Base-by-base conservation (phyloP, 106 monocot species). In the Hemerocallis citrina region DNA sequence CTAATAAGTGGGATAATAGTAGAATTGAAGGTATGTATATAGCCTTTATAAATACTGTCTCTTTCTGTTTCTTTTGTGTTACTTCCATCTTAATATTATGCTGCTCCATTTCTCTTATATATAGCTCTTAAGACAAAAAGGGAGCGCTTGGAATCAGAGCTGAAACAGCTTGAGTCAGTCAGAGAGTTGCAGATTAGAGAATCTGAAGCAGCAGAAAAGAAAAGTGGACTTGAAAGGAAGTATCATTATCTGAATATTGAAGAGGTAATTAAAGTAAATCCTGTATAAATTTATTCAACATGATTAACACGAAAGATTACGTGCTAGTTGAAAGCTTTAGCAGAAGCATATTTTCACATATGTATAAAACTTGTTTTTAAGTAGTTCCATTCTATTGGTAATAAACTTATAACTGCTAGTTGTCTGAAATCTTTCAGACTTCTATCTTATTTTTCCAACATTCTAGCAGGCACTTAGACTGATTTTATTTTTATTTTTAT, bases 1-100 rank as follows among this genome's bases (percentile, higher is more conserved):
- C 98, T 55, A 92, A 98, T 42, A 98, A 98, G 55, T 98, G 98
- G 98, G 98, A 98, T 66, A 79, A 82, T 39, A 85, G 70, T 55
- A 77, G 58, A 63, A 92, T 98, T 68, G 77, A 88, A 55, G 74
- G 98, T 98, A 21, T 77, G 59, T 60, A 44, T 59, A 23, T n/a
- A 9, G 45, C 4, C n/a, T 1, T 27, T 51, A 37, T 54, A 23
- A 15, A 34, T 40, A 46, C 22, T 47, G n/a, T 27, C 27, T 29
- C 56, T 37, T 31, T 51, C n/a, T n/a, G n/a, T n/a, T n/a, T n/a
- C n/a, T n/a, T n/a, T n/a, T n/a, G n/a, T n/a, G n/a, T n/a, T n/a
- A n/a, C 2, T 81, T 23, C 34, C 31, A 33, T 33, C 34, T 67
- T 32, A 16, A 41, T 55, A n/a, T 33, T 51, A 67, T 72, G 61